Percentiles rank a stretch among this genome's conserved stretches.
These are phyloP conservation scores for Phycomyces blakesleeanus DNA, from an alignment of 192 early-diverging fungal species.

Conservation along the genomic window DNA sequence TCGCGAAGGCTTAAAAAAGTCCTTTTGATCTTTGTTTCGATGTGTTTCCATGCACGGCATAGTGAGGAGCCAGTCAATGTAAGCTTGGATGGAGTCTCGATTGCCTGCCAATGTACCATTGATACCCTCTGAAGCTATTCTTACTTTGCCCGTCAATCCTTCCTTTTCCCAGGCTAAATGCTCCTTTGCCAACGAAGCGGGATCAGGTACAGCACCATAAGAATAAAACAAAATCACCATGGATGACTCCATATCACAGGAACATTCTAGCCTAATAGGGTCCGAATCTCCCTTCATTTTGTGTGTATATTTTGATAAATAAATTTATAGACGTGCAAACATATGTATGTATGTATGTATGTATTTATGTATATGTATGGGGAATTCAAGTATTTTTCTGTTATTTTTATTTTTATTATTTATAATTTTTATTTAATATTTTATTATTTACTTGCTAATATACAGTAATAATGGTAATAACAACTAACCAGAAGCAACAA, in stretches of 20 bases:
- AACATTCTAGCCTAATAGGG: conserved; percentile 39
- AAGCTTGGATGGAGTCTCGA: conserved; percentile 31
- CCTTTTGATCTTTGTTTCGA: conserved; percentile 19
- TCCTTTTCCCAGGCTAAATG: conserved; percentile 34
- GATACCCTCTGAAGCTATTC: conserved; percentile 56
- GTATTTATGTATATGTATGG: neutral
- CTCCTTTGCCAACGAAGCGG: conserved; percentile 32
- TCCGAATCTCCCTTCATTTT: conserved; percentile 32
- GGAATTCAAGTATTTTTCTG: neutral
- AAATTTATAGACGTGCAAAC: neutral
- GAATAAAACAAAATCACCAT: conserved; percentile 52
- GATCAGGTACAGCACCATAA: conserved; percentile 35
- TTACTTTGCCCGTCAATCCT: conserved; percentile 46
- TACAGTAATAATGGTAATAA: no score
- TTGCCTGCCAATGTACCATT: conserved; percentile 65
- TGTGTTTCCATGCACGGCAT: conserved; percentile 6
- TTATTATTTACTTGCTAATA: no score
- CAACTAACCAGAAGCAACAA: no score
- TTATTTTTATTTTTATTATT: no score
- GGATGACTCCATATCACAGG: conserved; percentile 28
- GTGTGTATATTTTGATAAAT: neutral
- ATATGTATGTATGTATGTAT: neutral
- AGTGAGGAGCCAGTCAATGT: conserved; percentile 42
- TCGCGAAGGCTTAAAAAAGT: conserved; percentile 62
- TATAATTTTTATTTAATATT: no score